Percentiles rank a stretch among this genome's conserved stretches.
Evolutionary conservation across 2,329 filamentous ascomycete species (phyloP).

Genomic region (Microsporum canis): DNA sequence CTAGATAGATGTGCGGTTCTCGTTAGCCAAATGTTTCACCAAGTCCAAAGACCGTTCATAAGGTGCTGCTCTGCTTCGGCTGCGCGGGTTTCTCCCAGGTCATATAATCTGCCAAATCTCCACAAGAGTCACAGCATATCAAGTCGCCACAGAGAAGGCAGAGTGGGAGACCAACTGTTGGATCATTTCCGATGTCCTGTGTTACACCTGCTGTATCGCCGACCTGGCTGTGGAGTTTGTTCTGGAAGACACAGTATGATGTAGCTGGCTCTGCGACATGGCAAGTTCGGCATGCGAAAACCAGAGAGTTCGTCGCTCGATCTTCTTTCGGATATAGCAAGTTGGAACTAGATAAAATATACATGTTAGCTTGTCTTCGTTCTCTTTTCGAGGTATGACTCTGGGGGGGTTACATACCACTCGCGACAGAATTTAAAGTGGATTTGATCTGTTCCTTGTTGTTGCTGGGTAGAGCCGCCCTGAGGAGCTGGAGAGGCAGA

Average conservation of each 20-base stretch:
- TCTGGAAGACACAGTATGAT: slow-evolving; percentile 89
- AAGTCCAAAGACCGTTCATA: neutral
- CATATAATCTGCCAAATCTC: neutral
- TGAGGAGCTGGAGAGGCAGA: slow-evolving; percentile 35
- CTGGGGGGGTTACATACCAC: slow-evolving; percentile 47
- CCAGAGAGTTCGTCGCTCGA: slow-evolving; percentile 65
- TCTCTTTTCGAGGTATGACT: neutral
- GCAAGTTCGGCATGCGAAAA: slow-evolving; percentile 94
- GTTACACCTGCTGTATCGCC: slow-evolving; percentile 96
- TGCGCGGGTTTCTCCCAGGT: neutral
- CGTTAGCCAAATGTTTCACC: slow-evolving; percentile 23
- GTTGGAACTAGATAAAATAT: slow-evolving; percentile 56
- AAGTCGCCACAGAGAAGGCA: slow-evolving; percentile 45
- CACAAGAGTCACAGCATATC: neutral
- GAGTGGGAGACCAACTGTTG: slow-evolving; percentile 74
- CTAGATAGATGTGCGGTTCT: slow-evolving; percentile 37
- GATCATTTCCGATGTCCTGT: slow-evolving; percentile 92
- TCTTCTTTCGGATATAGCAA: slow-evolving; percentile 97
- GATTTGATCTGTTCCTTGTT: slow-evolving; percentile 55
- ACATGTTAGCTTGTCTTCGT: slow-evolving; percentile 17
- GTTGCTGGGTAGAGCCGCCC: slow-evolving; percentile 28
- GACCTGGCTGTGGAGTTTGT: slow-evolving; percentile 79
- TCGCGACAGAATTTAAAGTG: slow-evolving; percentile 97
- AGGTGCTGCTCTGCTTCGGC: neutral
- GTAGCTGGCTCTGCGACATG: slow-evolving; percentile 77